Evolutionary conservation across 1,284 basidiomycete species (phyloP).

Genomic region (Limonomyces culmigenus): DNA sequence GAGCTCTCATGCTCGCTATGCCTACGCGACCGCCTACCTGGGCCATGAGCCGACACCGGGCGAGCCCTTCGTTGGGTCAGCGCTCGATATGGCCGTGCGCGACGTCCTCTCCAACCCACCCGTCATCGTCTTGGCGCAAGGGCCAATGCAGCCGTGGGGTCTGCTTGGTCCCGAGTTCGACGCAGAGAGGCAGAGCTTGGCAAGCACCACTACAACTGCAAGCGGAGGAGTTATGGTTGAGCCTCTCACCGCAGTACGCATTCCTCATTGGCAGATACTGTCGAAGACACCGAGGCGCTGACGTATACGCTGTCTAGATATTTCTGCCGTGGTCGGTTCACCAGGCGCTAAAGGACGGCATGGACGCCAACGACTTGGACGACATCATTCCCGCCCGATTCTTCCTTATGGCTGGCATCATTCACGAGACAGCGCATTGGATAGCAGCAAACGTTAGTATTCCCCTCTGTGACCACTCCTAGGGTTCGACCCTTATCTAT

Average conservation of each 20-base stretch:
- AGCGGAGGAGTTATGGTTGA: not conserved
- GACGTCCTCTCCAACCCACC: not conserved
- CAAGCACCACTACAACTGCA: too few species aligned
- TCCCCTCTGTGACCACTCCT: not conserved
- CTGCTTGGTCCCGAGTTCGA: not conserved
- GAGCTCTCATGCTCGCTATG: not conserved
- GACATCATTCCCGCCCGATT: not conserved
- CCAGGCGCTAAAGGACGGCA: not conserved
- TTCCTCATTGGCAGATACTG: too few species aligned
- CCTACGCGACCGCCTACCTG: not conserved
- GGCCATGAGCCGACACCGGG: not conserved
- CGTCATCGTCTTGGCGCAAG: not conserved
- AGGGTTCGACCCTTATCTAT: not conserved
- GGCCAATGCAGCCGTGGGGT: not conserved
- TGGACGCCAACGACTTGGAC: not conserved
- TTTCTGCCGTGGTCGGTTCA: not conserved
- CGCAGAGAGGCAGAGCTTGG: not conserved
- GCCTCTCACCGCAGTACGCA: not conserved
- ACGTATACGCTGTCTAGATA: too few species aligned
- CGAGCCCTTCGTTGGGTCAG: not conserved
- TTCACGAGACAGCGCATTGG: not conserved
- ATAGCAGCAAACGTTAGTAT: not conserved
- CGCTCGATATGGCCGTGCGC: not conserved
- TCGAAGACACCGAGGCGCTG: too few species aligned
- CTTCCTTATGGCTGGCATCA: not conserved